Conservation (phyloP, 1,284 basidiomycete species). For the Cryptococcus jaspeensis region DNA sequence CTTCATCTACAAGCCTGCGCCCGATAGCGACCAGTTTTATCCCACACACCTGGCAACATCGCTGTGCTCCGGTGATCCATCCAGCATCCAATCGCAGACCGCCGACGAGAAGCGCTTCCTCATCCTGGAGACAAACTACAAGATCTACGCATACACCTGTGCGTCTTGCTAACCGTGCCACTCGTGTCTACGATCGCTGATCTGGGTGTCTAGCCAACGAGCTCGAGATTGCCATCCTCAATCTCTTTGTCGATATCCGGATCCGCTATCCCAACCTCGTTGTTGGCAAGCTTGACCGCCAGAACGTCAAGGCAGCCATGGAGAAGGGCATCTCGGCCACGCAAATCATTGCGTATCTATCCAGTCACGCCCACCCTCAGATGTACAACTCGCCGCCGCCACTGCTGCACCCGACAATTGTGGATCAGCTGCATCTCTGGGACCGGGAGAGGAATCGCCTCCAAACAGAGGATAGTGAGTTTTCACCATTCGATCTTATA, state of each 20-base stretch:
- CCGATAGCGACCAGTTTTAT: constrained; percentile 66
- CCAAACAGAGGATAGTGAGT: constrained; percentile 75
- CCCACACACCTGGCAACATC: constrained; percentile 97
- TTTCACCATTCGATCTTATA: neutral
- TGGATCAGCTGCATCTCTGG: constrained; percentile 98
- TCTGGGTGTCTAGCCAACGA: constrained; percentile 68
- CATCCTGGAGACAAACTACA: constrained; percentile 97
- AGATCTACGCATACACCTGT: constrained; percentile 97
- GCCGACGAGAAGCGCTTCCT: constrained; percentile 75
- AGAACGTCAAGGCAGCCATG: constrained; percentile 91
- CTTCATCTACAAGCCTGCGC: constrained; percentile 78
- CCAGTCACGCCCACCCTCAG: constrained; percentile 93
- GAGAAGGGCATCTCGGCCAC: constrained; percentile 93
- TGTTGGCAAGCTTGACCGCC: constrained; percentile 89
- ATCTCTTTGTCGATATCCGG: constrained; percentile 88
- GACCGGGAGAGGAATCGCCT: constrained; percentile 93
- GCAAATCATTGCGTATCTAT: constrained; percentile 95
- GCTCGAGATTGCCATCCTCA: constrained; percentile 92
- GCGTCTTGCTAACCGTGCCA: constrained; percentile 21
- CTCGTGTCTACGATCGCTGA: neutral
- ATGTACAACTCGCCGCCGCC: constrained; percentile 77
- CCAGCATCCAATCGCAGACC: constrained; percentile 59
- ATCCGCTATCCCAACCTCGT: constrained; percentile 95
- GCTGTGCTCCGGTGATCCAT: constrained; percentile 61
- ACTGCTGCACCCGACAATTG: constrained; percentile 62